Evolutionary conservation across 2,329 filamentous ascomycete species (phyloP).

Genomic region (Talaromyces verruculosus): DNA sequence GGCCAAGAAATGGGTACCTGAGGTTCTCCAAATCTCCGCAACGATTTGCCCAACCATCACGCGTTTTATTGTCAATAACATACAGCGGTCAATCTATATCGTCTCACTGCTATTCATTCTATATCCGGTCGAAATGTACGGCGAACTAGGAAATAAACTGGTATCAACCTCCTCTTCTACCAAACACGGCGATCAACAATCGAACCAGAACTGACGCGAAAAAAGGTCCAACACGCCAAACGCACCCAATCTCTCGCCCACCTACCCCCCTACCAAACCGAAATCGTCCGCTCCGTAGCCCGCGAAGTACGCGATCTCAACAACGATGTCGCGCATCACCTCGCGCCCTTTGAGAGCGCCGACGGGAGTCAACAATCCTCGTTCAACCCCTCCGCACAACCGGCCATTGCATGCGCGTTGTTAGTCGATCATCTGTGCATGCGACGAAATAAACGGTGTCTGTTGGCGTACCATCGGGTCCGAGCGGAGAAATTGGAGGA

Average conservation of each 20-base stretch:
- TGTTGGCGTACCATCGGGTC: slow-evolving; percentile 90
- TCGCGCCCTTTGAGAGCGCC: slow-evolving; percentile 73
- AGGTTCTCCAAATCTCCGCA: slow-evolving; percentile 8
- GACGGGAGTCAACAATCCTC: slow-evolving; percentile 38
- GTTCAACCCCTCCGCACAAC: slow-evolving; percentile 81
- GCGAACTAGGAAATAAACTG: slow-evolving; percentile 81
- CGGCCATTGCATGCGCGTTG: slow-evolving; percentile 80
- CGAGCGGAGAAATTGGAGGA: slow-evolving; percentile 89
- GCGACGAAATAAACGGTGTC: slow-evolving; percentile 91
- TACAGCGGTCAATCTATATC: background rate
- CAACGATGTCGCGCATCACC: slow-evolving; percentile 74
- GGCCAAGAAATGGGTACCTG: slow-evolving; percentile 9
- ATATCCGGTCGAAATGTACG: slow-evolving; percentile 64
- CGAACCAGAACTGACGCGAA: background rate
- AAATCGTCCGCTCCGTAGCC: slow-evolving; percentile 81
- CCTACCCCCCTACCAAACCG: slow-evolving; percentile 88
- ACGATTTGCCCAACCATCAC: background rate
- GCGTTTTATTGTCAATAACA: background rate
- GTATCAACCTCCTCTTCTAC: slow-evolving; percentile 45
- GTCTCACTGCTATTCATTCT: background rate
- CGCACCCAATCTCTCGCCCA: slow-evolving; percentile 82
- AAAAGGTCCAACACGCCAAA: slow-evolving; percentile 85
- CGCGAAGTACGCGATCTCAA: slow-evolving; percentile 93
- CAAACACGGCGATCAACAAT: background rate
- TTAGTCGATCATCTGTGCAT: slow-evolving; percentile 93